Evolutionary conservation across 169 alveolate species (phyloP), one percentile per base, ranked within the genome.

Genomic region (Eimeria necatrix): DNA sequence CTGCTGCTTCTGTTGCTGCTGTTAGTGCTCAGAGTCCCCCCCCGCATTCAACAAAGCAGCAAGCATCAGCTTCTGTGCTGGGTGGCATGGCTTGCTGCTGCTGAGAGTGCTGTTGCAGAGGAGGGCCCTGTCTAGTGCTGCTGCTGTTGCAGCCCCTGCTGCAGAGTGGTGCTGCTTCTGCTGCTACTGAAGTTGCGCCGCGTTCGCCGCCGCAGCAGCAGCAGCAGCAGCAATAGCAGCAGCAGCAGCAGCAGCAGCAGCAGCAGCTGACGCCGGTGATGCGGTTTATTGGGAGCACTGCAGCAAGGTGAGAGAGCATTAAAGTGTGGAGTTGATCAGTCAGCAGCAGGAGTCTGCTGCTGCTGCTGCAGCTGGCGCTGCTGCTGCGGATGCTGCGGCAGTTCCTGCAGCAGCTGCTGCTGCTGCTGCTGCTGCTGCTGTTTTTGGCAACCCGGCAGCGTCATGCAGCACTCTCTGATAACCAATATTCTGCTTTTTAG

Each of bases 331-430:
- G n/a, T n/a, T n/a, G n/a, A n/a, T n/a, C n/a, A 61, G 73, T 18
- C 64, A 53, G 64, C 64, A 53, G 14, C 64, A 53, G 64, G 64
- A 53, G 20, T 20, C 73, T 61, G 73, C 73, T 6, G 73, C 73
- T 61, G 16, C 73, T 61, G 73, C 73, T 61, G 73, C 73, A 7
- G 73, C 73, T 61, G 73, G n/a, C n/a, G n/a, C n/a, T n/a, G n/a
- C n/a, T n/a, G n/a, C n/a, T n/a, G n/a, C n/a, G n/a, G n/a, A n/a
- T n/a, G n/a, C n/a, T n/a, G n/a, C n/a, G n/a, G n/a, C n/a, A n/a
- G n/a, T n/a, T n/a, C n/a, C 73, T 61, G 16, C 73, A 10, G 73
- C 73, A 10, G 73, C 16, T 7, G 4, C 6, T 61, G 73, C 6
- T 61, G 16, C 6, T 61, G n/a, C 6, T 61, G n/a, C 6, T 61